phyloP scores from a whole-genome alignment of 1,284 basidiomycete genomes.

The Agroathelia rolfsii region DNA sequence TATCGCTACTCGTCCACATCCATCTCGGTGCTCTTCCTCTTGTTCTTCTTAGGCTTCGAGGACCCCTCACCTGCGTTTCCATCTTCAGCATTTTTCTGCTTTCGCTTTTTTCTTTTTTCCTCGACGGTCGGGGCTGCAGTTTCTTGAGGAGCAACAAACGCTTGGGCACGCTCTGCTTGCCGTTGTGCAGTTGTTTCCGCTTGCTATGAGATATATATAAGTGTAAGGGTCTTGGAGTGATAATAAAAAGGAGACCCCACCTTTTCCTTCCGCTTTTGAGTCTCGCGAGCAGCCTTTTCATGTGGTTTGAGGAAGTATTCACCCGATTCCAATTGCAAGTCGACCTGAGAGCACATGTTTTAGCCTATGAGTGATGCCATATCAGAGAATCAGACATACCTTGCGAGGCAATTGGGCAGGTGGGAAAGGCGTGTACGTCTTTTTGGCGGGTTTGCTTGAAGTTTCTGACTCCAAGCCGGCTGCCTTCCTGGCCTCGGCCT shows the following conservation, averaged over 20 bases:
- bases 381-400: slow-evolving; percentile 29
- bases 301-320: slow-evolving; percentile 94
- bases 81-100: slow-evolving; percentile 18
- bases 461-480: slow-evolving; percentile 44
- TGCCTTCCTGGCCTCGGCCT: slow-evolving; percentile 48
- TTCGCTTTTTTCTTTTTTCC: slow-evolving; percentile 62
- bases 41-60: slow-evolving; percentile 6
- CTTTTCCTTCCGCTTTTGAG: slow-evolving; percentile 60
- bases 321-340: slow-evolving; percentile 90
- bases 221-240: neutral
- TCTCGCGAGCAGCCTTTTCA: slow-evolving; percentile 65
- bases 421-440: slow-evolving; percentile 98
- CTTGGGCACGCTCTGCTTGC: slow-evolving; percentile 71
- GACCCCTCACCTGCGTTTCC: slow-evolving; percentile 8
- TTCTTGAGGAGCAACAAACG: slow-evolving; percentile 76
- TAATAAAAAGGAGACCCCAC: slow-evolving; percentile 22
- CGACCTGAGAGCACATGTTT: slow-evolving; percentile 42
- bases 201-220: slow-evolving; percentile 45
- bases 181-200: slow-evolving; percentile 58
- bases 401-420: slow-evolving; percentile 91
- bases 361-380: neutral
- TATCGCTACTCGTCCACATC: slow-evolving; percentile 11
- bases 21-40: slow-evolving; percentile 12
- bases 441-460: slow-evolving; percentile 60
- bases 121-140: slow-evolving; percentile 61